These are phyloP conservation scores for Lonicera japonica DNA, from an alignment of 129 eudicot species.

Conservation along the genomic window DNA sequence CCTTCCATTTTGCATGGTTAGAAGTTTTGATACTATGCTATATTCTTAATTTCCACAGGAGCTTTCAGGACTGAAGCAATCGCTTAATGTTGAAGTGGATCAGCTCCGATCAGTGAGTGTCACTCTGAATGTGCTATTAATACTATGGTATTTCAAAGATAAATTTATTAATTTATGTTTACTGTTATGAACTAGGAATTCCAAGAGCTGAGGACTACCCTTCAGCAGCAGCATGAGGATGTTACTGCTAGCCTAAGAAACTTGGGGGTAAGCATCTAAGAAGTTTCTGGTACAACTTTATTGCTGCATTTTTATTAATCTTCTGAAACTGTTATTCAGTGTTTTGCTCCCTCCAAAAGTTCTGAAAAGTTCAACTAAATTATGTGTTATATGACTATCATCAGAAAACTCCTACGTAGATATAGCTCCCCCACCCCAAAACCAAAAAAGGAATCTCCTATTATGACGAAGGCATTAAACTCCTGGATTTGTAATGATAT, in stretches of 20 bases:
- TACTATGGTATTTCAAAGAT: background rate
- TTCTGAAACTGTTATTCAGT: background rate
- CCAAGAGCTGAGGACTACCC: conserved; percentile 77
- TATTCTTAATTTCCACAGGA: conserved; percentile 45
- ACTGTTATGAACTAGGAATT: conserved; percentile 49
- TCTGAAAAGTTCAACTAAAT: no score
- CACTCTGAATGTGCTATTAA: conserved; percentile 2
- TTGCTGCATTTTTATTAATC: background rate
- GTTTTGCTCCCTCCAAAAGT: no score
- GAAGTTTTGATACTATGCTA: conserved; percentile 1
- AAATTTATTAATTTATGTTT: background rate
- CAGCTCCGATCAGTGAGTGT: conserved; percentile 78
- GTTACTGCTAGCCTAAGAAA: conserved; percentile 71
- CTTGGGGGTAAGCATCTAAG: conserved; percentile 53
- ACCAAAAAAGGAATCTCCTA: no score
- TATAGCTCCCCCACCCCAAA: no score
- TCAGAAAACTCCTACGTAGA: no score
- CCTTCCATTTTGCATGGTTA: background rate
- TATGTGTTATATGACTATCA: no score
- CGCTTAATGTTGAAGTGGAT: conserved; percentile 82
- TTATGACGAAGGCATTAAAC: no score
- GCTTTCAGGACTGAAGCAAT: conserved; percentile 73
- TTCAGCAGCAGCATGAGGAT: conserved; percentile 94
- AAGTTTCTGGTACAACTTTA: background rate
- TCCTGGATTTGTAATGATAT: no score